phyloP scores from a whole-genome alignment of 768 basidiomycete species.

The Pisolithus orientalis region DNA sequence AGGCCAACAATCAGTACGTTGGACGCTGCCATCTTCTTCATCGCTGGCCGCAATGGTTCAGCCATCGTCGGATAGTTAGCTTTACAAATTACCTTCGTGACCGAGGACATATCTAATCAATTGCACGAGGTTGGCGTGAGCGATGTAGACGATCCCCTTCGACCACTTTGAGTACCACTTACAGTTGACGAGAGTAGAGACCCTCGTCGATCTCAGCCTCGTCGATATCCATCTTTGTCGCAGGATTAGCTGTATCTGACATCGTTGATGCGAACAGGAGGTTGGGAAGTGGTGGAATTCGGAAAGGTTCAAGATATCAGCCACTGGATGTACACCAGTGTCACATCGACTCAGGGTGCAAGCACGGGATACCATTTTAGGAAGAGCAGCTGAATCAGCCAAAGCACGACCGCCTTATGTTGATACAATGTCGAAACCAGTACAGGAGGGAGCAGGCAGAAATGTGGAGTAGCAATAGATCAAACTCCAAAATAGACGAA shows the following conservation, averaged over 20 bases:
- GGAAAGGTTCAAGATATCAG: neutral
- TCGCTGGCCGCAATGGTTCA: slow-evolving; percentile 53
- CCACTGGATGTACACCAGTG: too few relatives aligned
- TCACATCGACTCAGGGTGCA: too few relatives aligned
- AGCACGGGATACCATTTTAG: too few relatives aligned
- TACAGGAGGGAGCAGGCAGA: too few relatives aligned
- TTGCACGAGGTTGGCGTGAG: slow-evolving; percentile 12
- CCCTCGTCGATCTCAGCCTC: slow-evolving; percentile 89
- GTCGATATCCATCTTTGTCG: slow-evolving; percentile 75
- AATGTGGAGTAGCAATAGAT: too few relatives aligned
- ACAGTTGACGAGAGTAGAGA: slow-evolving; percentile 90
- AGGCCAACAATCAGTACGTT: slow-evolving; percentile 92
- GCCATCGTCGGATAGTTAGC: slow-evolving; percentile 1
- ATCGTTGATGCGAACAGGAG: slow-evolving; percentile 6
- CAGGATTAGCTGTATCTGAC: slow-evolving; percentile 30
- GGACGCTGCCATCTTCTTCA: slow-evolving; percentile 98
- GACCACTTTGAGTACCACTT: slow-evolving; percentile 30
- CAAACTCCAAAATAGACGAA: too few relatives aligned
- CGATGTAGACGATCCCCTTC: slow-evolving; percentile 11
- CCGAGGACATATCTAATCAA: slow-evolving; percentile 81
- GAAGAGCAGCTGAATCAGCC: too few relatives aligned
- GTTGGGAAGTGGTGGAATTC: neutral
- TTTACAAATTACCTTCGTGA: slow-evolving; percentile 67
- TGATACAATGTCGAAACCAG: too few relatives aligned
- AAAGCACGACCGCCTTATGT: too few relatives aligned